A percentile compares a stretch with the other conserved stretches of the same genome.
These are phyloP conservation scores for Penicillium antarcticum DNA, from an alignment of 495 filamentous ascomycete species.

Conservation along the genomic window DNA sequence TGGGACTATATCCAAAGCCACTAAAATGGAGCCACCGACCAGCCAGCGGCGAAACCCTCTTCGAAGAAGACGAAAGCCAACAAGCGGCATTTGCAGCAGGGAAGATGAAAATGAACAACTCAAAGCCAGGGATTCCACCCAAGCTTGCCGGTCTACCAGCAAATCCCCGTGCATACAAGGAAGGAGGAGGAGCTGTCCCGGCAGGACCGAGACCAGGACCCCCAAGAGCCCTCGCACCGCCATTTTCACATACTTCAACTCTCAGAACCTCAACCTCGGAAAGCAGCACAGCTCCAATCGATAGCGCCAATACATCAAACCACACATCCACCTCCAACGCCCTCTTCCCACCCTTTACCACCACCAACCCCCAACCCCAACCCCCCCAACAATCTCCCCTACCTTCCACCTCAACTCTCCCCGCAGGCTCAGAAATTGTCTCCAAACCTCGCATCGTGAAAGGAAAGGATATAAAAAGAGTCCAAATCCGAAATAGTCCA, in stretches of 20 bases:
- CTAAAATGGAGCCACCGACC: constrained; percentile 35
- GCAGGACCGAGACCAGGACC: constrained; percentile 6
- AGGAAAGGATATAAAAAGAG: constrained; percentile 35
- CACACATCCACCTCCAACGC: background rate
- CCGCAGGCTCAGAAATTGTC: constrained; percentile 25
- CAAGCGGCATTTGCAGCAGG: background rate
- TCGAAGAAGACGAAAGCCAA: constrained; percentile 36
- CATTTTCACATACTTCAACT: background rate
- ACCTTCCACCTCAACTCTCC: constrained; percentile 10
- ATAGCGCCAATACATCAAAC: constrained; percentile 9
- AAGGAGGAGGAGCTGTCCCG: constrained; percentile 14
- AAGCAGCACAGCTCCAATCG: constrained; percentile 5
- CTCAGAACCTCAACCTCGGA: constrained; percentile 7
- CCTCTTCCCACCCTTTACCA: constrained; percentile 2
- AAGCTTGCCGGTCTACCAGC: constrained; percentile 31
- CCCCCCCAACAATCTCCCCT: background rate
- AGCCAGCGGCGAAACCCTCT: constrained; percentile 32
- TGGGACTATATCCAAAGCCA: constrained; percentile 35
- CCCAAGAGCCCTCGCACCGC: background rate
- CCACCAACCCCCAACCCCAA: background rate
- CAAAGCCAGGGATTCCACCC: constrained; percentile 6
- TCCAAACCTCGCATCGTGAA: constrained; percentile 34
- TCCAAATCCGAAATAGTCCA: constrained; percentile 31
- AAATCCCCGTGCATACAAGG: constrained; percentile 37
- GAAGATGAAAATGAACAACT: background rate